Evolutionary conservation across 1,139 yeast species (phyloP), one percentile per base, ranked within the genome.

Genomic region (Taphrina populina): DNA sequence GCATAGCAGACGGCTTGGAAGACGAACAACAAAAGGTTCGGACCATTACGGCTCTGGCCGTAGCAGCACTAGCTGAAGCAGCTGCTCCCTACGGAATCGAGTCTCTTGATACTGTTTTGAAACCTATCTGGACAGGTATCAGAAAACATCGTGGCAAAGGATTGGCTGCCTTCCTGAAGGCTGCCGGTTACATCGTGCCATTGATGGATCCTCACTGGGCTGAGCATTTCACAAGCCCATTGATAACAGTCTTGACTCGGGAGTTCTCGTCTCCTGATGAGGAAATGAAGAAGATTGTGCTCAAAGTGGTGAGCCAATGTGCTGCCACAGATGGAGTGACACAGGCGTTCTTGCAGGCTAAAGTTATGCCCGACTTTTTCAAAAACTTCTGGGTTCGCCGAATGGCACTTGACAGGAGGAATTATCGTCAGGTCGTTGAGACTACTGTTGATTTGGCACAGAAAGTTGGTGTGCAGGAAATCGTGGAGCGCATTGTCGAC

Each of bases 51-150:
- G 95, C 95, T 0, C 71, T 76, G 30, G 82, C 96, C 0, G 64
- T 90, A 1, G 74, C 94, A 0, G 79, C 83, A 4, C 69, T 92
- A 33, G 97, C 97, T 0, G 94, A 87, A 47, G 83, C 85, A n/a
- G 81, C 90, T 0, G 75, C 80, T 20, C 98, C 98, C 0, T 88
- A 84, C 69, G 98, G 98, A 47, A 84, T 87, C 57, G 96, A 88
- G 64, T 80, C 94, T 0, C 90, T 92, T 68, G 94, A 85, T 62
- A 68, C 73, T 1, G 74, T 80, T 0, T 67, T 92, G 36, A 92
- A 85, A 60, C 87, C 90, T 0, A 69, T 88, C 5, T 88, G 96
- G 95, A 71, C 73, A 17, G 96, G 95, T 1, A 77, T 88, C 27
- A 76, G 81, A 53, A 76, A 76, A 41, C 95, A 86, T 62, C 74